A percentile compares a stretch with the other conserved stretches of the same genome.
These are phyloP conservation scores for Pseudogymnoascus sp. DNA, from an alignment of 2,329 filamentous ascomycete genomes.

Conservation along the genomic window DNA sequence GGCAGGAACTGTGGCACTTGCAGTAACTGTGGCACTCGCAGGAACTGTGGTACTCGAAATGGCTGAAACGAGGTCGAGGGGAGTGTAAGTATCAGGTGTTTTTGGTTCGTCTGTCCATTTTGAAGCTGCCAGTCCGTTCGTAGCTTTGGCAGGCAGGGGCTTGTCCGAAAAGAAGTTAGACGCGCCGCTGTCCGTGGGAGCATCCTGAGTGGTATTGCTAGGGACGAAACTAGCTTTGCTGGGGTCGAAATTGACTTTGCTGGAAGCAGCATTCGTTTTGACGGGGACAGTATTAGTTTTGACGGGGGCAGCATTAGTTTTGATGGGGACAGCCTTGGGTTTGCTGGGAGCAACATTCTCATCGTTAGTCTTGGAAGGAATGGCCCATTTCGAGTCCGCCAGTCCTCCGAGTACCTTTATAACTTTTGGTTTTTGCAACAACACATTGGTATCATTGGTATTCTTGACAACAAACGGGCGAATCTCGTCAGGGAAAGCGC, in stretches of 20 bases:
- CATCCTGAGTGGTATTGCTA: background rate
- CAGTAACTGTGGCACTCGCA: too few relatives aligned
- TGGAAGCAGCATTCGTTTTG: background rate
- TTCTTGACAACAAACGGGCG: background rate
- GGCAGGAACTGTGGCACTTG: too few relatives aligned
- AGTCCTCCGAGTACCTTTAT: background rate
- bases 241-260: background rate
- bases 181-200: background rate
- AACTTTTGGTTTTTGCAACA: background rate
- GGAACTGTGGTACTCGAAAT: background rate
- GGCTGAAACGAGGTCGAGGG: background rate
- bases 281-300: background rate
- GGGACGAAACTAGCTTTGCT: background rate
- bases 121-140: background rate
- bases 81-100: background rate
- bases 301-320: background rate
- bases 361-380: background rate
- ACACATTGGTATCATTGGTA: background rate
- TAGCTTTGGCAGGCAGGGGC: background rate
- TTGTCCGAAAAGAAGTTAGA: background rate
- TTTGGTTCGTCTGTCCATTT: background rate
- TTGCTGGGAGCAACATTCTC: background rate
- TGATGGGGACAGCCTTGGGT: background rate
- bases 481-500: background rate
- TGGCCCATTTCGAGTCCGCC: background rate